Evolutionary conservation across 1,139 yeast genomes (phyloP).

Genomic region (Hemisphaericaspora xylofermentans): DNA sequence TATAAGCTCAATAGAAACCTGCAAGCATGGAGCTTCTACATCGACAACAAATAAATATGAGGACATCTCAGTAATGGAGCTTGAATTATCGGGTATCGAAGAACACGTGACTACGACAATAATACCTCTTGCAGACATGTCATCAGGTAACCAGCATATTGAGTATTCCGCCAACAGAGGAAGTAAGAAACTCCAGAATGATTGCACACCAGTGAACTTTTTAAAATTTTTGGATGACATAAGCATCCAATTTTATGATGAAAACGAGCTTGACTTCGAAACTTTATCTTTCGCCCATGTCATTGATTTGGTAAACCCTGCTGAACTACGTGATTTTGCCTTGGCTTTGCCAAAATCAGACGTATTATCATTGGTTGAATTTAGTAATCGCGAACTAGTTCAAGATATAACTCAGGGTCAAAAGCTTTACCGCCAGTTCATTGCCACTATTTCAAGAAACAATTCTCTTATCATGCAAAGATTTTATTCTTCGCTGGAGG

Average conservation of each 20-base stretch:
- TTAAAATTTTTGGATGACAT: conserved; percentile 46
- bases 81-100: conserved; percentile 6
- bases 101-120: conserved; percentile 21
- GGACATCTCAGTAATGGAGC: neutral
- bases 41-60: neutral
- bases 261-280: conserved; percentile 40
- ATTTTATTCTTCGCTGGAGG: conserved; percentile 38
- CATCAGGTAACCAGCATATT: conserved; percentile 10
- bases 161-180: conserved; percentile 10
- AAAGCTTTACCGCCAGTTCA: conserved; percentile 42
- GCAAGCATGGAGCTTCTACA: neutral
- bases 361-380: conserved; percentile 48
- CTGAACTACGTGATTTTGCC: conserved; percentile 28
- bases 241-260: conserved; percentile 53
- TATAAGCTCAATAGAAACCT: too few species aligned
- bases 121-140: conserved; percentile 32
- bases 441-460: conserved; percentile 41
- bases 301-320: conserved; percentile 13
- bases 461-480: conserved; percentile 52
- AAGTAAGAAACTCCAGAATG: conserved; percentile 17
- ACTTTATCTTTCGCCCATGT: conserved; percentile 22
- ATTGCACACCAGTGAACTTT: conserved; percentile 36
- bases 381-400: conserved; percentile 53
- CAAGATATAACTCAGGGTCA: conserved; percentile 51
- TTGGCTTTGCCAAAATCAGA: conserved; percentile 32